These are phyloP conservation scores for Conoideocrella luteorostrata DNA, from an alignment of 2,329 filamentous ascomycete species.

Conservation along the genomic window DNA sequence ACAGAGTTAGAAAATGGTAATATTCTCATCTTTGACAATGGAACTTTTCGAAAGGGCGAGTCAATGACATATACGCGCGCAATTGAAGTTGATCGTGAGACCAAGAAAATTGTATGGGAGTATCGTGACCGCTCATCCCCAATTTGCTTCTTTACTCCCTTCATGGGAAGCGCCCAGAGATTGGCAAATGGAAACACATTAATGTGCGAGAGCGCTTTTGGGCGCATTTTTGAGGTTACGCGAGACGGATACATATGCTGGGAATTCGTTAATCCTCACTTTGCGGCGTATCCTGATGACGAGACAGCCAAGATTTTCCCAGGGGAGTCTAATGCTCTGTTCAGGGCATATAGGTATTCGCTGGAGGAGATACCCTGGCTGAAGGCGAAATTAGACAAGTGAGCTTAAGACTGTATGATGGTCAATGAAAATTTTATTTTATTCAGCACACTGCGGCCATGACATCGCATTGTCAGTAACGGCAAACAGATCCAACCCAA, in stretches of 20 bases:
- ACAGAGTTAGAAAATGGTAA: slow-evolving; percentile 23
- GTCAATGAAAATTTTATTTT: neutral
- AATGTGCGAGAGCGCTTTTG: slow-evolving; percentile 22
- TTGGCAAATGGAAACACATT: slow-evolving; percentile 21
- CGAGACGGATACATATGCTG: slow-evolving; percentile 20
- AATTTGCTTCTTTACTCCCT: slow-evolving; percentile 24
- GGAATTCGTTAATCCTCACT: slow-evolving; percentile 24
- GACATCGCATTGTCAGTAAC: slow-evolving; percentile 1
- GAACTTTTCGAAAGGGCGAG: slow-evolving; percentile 21
- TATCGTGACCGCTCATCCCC: slow-evolving; percentile 23
- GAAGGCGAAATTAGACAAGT: slow-evolving; percentile 3
- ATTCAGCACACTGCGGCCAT: neutral
- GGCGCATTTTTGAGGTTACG: slow-evolving; percentile 21
- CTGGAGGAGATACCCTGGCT: slow-evolving; percentile 23
- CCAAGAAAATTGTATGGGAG: slow-evolving; percentile 21
- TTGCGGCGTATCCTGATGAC: slow-evolving; percentile 18
- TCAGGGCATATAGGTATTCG: slow-evolving; percentile 21
- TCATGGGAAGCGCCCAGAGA: slow-evolving; percentile 24
- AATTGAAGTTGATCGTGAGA: slow-evolving; percentile 18
- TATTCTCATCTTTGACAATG: slow-evolving; percentile 25
- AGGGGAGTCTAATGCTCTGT: slow-evolving; percentile 22
- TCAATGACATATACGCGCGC: slow-evolving; percentile 22
- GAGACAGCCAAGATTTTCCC: slow-evolving; percentile 20
- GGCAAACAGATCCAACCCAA: slow-evolving; percentile 1
- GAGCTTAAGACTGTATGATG: too few species aligned